phyloP scores from a whole-genome alignment of 2,329 filamentous ascomycete species.

The Fusarium solani-melongenae region DNA sequence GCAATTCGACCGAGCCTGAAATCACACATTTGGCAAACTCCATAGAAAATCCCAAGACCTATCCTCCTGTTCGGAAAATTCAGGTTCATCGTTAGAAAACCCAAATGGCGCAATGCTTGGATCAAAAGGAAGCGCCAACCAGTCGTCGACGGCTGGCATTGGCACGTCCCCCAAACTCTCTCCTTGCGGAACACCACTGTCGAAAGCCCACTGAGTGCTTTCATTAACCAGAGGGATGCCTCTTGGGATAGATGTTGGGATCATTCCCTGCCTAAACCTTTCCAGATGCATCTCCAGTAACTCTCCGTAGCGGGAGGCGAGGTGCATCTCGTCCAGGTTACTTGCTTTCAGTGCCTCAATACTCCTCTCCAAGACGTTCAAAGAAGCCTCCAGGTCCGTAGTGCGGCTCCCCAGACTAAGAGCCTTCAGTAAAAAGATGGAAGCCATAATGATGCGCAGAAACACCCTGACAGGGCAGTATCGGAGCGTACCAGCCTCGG shows the following conservation, averaged over 20 bases:
- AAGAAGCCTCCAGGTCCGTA: constrained; percentile 13
- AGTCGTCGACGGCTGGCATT: background rate
- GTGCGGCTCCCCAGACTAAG: constrained; percentile 21
- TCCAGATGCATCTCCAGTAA: constrained; percentile 19
- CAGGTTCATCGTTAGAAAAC: background rate
- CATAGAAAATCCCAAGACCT: constrained; percentile 16
- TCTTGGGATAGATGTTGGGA: constrained; percentile 9
- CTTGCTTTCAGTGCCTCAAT: constrained; percentile 12
- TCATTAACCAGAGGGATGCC: background rate
- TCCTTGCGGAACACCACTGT: background rate
- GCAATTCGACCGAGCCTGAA: background rate
- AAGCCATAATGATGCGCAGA: constrained; percentile 63
- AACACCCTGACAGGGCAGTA: constrained; percentile 66
- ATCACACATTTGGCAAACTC: constrained; percentile 16
- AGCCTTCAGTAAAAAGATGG: constrained; percentile 63
- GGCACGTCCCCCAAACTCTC: background rate
- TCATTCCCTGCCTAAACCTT: constrained; percentile 17
- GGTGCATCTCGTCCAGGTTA: constrained; percentile 29
- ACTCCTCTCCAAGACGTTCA: constrained; percentile 11
- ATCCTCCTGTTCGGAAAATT: constrained; percentile 9
- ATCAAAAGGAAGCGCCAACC: constrained; percentile 4
- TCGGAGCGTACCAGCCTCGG: constrained; percentile 57
- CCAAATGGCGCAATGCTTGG: constrained; percentile 9
- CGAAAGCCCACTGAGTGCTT: background rate
- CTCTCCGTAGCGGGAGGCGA: constrained; percentile 26